Percentiles rank a stretch among this genome's conserved stretches.
phyloP scores from a whole-genome alignment of 805 yeast species.

The Saturnispora galanensis region DNA sequence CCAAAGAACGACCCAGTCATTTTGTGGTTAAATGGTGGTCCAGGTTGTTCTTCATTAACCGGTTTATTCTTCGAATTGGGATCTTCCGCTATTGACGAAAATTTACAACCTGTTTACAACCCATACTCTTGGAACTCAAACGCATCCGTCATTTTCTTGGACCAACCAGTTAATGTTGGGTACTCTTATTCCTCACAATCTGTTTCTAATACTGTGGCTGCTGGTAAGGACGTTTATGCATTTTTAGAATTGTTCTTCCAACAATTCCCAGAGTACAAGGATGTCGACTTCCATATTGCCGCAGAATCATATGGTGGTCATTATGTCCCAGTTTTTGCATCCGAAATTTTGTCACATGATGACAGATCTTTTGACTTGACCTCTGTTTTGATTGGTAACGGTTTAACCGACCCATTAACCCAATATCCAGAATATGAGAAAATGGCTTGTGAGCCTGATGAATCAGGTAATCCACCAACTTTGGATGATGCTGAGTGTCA shows the following conservation, averaged over 20 bases:
- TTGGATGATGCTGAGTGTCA: constrained; percentile 61
- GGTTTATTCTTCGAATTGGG: constrained; percentile 91
- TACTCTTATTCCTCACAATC: constrained; percentile 65
- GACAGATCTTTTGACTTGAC: constrained; percentile 53
- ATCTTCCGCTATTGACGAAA: constrained; percentile 62
- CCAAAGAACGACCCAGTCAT: constrained; percentile 80
- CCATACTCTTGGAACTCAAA: constrained; percentile 87
- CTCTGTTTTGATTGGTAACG: constrained; percentile 86
- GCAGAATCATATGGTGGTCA: constrained; percentile 85
- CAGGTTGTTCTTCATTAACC: constrained; percentile 88
- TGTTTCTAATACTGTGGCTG: constrained; percentile 65
- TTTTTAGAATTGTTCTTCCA: constrained; percentile 77
- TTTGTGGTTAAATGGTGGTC: constrained; percentile 90
- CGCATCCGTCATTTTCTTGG: constrained; percentile 84
- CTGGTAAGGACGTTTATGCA: constrained; percentile 79
- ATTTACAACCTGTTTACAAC: constrained; percentile 62
- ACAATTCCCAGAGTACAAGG: constrained; percentile 63
- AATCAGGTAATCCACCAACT: constrained; percentile 67
- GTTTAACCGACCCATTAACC: constrained; percentile 74
- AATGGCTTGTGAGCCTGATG: constrained; percentile 82
- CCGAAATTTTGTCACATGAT: constrained; percentile 46
- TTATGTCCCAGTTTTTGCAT: constrained; percentile 62
- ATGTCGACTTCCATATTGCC: constrained; percentile 60
- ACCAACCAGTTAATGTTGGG: constrained; percentile 92
- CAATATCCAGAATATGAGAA: constrained; percentile 78